phyloP scores from a whole-genome alignment of 2,329 filamentous ascomycete genomes.

The Colletotrichum sansevieriae region DNA sequence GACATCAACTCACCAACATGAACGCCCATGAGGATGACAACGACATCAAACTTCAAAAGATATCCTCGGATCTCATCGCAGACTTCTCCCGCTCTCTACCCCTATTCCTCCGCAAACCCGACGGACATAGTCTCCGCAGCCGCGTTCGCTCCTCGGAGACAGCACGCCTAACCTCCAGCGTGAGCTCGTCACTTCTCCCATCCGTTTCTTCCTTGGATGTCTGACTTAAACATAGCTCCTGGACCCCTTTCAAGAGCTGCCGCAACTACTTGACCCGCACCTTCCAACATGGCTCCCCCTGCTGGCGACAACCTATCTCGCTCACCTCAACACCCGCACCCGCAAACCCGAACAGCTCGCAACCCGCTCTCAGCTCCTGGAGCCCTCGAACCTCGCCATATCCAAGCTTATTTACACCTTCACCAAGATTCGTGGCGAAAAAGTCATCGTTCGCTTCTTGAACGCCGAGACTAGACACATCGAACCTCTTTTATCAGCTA shows the following conservation, averaged over 20 bases:
- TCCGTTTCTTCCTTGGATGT: neutral
- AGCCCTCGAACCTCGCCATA: conserved; percentile 76
- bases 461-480: conserved; percentile 90
- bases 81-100: conserved; percentile 68
- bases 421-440: conserved; percentile 94
- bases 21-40: conserved; percentile 71
- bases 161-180: conserved; percentile 60
- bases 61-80: conserved; percentile 69
- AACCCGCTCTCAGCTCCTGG: conserved; percentile 57
- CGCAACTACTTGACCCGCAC: conserved; percentile 90
- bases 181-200: conserved; percentile 46
- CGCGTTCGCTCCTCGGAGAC: conserved; percentile 65
- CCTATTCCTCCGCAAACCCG: conserved; percentile 65
- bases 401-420: conserved; percentile 87
- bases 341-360: conserved; percentile 48
- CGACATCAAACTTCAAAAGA: conserved; percentile 73
- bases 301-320: conserved; percentile 82
- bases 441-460: conserved; percentile 90
- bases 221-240: conserved; percentile 62
- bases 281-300: conserved; percentile 81
- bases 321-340: conserved; percentile 66
- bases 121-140: conserved; percentile 60
- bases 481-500: conserved; percentile 80
- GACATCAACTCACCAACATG: conserved; percentile 56
- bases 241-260: conserved; percentile 94